Conservation (phyloP, 306 rosid species). For the Cotoneaster glaucophyllus region DNA sequence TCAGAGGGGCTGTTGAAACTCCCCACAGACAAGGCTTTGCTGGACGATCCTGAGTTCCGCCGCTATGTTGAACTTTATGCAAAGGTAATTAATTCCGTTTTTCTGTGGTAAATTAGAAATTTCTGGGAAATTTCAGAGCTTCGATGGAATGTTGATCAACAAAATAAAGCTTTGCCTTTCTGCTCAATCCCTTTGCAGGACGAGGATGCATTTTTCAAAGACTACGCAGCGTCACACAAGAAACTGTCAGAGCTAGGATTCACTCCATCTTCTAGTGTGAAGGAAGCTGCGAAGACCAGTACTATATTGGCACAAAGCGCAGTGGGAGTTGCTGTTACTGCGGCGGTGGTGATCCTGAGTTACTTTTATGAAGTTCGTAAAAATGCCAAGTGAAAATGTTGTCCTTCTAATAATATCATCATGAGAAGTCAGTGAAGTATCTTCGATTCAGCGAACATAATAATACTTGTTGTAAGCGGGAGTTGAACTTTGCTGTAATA, state of each 20-base stretch:
- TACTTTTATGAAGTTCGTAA: slow-evolving; percentile 39
- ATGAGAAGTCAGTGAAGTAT: not conserved
- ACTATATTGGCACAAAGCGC: slow-evolving; percentile 25
- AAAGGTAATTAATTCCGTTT: slow-evolving; percentile 27
- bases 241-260: slow-evolving; percentile 85
- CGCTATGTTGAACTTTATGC: slow-evolving; percentile 57
- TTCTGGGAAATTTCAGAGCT: not conserved
- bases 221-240: slow-evolving; percentile 76
- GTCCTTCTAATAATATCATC: not conserved
- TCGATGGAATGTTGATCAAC: not conserved
- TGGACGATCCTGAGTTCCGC: slow-evolving; percentile 48
- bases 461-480: not conserved
- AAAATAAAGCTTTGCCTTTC: not conserved
- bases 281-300: slow-evolving; percentile 14
- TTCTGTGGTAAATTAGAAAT: not conserved
- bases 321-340: slow-evolving; percentile 41
- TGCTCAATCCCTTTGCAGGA: slow-evolving; percentile 28
- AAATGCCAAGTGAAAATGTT: slow-evolving; percentile 16
- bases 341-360: slow-evolving; percentile 45
- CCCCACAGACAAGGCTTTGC: slow-evolving; percentile 61
- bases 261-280: slow-evolving; percentile 9
- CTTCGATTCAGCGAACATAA: not conserved
- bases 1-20: slow-evolving; percentile 53
- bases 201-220: slow-evolving; percentile 62
- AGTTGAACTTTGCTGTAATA: not conserved